Evolutionary conservation across 352 stramenopile species (phyloP).

Genomic region (Phytopythium litorale): DNA sequence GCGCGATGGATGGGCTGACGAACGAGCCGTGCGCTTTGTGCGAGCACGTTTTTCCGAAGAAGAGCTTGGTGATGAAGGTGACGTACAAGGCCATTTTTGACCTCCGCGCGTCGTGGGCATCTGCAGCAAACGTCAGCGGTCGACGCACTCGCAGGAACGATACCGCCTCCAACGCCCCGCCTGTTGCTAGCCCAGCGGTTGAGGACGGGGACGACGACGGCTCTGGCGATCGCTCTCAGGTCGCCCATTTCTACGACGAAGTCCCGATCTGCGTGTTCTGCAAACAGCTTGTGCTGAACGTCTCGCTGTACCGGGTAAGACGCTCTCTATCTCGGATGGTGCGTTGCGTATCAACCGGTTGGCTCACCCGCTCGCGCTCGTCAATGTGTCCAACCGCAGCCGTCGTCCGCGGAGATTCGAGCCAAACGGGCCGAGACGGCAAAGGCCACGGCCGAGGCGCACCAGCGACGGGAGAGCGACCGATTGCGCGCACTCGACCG

Average conservation of each 20-base stretch:
- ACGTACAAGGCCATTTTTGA: slow-evolving; percentile 65
- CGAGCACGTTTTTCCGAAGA: slow-evolving; percentile 52
- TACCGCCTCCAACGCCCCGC: neutral
- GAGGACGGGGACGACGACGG: slow-evolving; percentile 6
- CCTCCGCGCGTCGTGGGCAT: slow-evolving; percentile 38
- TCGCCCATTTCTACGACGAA: slow-evolving; percentile 58
- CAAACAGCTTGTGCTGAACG: slow-evolving; percentile 50
- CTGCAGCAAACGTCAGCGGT: neutral
- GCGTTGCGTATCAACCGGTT: neutral
- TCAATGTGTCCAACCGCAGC: slow-evolving; percentile 13
- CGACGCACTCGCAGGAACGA: neutral
- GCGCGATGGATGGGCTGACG: slow-evolving; percentile 43
- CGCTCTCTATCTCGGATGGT: neutral
- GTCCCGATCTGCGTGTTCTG: slow-evolving; percentile 54
- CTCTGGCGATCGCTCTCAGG: slow-evolving; percentile 17
- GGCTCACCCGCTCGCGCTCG: neutral
- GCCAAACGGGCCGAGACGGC: slow-evolving; percentile 17
- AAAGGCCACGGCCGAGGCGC: slow-evolving; percentile 12
- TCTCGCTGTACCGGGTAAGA: slow-evolving; percentile 35
- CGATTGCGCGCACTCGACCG: slow-evolving; percentile 18
- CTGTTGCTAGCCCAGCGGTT: neutral
- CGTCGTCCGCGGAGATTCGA: slow-evolving; percentile 23
- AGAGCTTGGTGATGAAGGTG: slow-evolving; percentile 49
- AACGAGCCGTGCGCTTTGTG: slow-evolving; percentile 58
- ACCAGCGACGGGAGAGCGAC: slow-evolving; percentile 20